Evolutionary conservation across 176 grass and related monocot species (phyloP), one percentile per base, ranked within the genome.

Genomic region (Calamus simplicifolius): DNA sequence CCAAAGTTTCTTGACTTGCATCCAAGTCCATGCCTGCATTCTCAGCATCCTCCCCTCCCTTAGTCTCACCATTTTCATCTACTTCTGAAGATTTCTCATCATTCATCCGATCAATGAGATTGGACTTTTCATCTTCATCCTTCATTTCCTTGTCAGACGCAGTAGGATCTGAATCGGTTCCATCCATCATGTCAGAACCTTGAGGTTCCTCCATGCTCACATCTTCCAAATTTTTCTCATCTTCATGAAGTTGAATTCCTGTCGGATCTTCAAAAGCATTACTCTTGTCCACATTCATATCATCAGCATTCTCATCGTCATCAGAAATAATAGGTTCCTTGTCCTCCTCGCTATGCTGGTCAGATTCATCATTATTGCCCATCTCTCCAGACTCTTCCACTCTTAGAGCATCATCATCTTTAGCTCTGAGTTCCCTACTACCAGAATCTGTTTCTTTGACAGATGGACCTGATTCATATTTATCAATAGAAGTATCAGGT

Each of bases 261-360:
- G 78, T 73, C 54, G 69, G 78, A 56, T 91, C 87, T 77, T 97
- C 80, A 85, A 90, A 90, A 61, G 83, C 87, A 63, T 90, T 74
- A 53, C 54, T 78, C 81, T 88, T 91, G 30, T 91, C 79, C 69
- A 88, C 62, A 54, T 67, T 49, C 69, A 68, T 73, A 19, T 19
- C 18, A 59, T 71, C 67, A 72, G 62, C 12, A 23, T 69, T 70
- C 69, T 82, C 69, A 58, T 55, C 57, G 52, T 81, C 79, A 63
- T 86, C 79, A 61, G 28, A 50, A 69, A 66, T 54, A 71, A 21
- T 74, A 67, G 77, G 69, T 72, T 97, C 79, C 49, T 88, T 79
- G 51, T 84, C 73, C 25, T 66, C 69, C 63, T 77, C 38, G 69
- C 29, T 76, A 62, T 76, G 69, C n/a, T 66, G 57, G 28, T 69